A percentile compares a stretch with the other conserved stretches of the same genome.
phyloP scores from a whole-genome alignment of 129 eudicot species.

The Helianthus annuus region DNA sequence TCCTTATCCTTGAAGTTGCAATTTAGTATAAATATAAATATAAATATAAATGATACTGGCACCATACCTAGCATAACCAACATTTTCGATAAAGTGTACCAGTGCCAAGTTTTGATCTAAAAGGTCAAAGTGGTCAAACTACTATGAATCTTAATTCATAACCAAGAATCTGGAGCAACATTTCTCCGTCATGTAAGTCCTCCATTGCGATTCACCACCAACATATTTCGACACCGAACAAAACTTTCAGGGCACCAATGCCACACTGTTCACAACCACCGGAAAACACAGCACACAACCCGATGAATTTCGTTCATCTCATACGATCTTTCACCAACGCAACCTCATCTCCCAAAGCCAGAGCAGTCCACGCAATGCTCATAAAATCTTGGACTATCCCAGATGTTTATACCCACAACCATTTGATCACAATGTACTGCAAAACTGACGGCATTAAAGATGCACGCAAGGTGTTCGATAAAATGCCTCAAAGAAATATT shows the following conservation, averaged over 20 bases:
- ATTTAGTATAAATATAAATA: no score
- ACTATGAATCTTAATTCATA: no score
- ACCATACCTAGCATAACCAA: no score
- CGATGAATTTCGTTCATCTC: slow-evolving; percentile 53
- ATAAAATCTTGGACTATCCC: slow-evolving; percentile 40
- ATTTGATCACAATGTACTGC: slow-evolving; percentile 56
- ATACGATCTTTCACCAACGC: slow-evolving; percentile 42
- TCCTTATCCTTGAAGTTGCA: no score
- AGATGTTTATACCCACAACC: slow-evolving; percentile 63
- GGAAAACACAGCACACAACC: slow-evolving; percentile 10
- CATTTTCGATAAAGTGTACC: no score
- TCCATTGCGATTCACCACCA: not conserved
- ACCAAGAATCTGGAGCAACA: no score
- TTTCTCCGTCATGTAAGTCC: not conserved
- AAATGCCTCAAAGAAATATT: slow-evolving; percentile 58
- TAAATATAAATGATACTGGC: no score
- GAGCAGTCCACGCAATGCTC: slow-evolving; percentile 54
- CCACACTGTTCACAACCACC: slow-evolving; percentile 6
- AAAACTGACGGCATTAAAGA: slow-evolving; percentile 38
- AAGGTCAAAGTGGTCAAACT: no score
- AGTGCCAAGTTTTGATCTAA: no score
- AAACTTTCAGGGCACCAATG: slow-evolving; percentile 15
- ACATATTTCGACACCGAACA: not conserved
- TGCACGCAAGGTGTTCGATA: slow-evolving; percentile 64
- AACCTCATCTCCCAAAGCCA: slow-evolving; percentile 43